Evolutionary conservation across 495 filamentous ascomycete genomes (phyloP).

Genomic region (Trichoderma parareesei): DNA sequence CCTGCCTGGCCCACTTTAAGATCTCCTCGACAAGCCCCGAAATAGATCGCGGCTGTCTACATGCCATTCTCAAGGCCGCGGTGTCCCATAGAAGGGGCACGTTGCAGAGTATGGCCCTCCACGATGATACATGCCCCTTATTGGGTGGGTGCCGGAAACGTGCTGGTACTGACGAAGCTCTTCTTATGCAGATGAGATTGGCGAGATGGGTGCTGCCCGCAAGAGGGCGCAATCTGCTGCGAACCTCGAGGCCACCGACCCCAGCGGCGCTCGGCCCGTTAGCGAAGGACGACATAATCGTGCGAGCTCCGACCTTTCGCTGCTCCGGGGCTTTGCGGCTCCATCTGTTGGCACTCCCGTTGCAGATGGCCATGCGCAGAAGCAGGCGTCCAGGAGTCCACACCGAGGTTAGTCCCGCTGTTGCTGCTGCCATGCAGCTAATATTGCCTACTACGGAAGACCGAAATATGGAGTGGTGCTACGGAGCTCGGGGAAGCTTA

Average conservation of each 20-base stretch:
- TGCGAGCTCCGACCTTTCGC: constrained; percentile 57
- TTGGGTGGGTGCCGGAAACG: background rate
- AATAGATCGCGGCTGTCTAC: constrained; percentile 70
- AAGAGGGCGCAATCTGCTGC: constrained; percentile 42
- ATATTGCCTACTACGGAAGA: background rate
- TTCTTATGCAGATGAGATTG: constrained; percentile 7
- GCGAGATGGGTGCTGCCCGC: constrained; percentile 13
- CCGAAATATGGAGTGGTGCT: background rate
- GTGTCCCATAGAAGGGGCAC: constrained; percentile 58
- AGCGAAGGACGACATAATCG: constrained; percentile 53
- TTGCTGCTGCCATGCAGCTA: no score
- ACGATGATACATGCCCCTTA: background rate
- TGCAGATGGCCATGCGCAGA: constrained; percentile 14
- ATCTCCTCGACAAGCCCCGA: constrained; percentile 63
- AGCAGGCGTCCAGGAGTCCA: constrained; percentile 16
- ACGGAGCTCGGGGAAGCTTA: constrained; percentile 4
- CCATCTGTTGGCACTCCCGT: constrained; percentile 16
- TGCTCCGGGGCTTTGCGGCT: constrained; percentile 33
- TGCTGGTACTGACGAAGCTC: background rate
- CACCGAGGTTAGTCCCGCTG: background rate
- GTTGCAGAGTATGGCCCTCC: constrained; percentile 22
- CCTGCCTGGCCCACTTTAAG: constrained; percentile 61
- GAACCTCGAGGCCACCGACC: constrained; percentile 43
- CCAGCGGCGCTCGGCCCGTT: constrained; percentile 34
- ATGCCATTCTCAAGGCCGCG: constrained; percentile 62